Evolutionary conservation across 768 basidiomycete genomes (phyloP).

Genomic region (Suillus ampliporus): DNA sequence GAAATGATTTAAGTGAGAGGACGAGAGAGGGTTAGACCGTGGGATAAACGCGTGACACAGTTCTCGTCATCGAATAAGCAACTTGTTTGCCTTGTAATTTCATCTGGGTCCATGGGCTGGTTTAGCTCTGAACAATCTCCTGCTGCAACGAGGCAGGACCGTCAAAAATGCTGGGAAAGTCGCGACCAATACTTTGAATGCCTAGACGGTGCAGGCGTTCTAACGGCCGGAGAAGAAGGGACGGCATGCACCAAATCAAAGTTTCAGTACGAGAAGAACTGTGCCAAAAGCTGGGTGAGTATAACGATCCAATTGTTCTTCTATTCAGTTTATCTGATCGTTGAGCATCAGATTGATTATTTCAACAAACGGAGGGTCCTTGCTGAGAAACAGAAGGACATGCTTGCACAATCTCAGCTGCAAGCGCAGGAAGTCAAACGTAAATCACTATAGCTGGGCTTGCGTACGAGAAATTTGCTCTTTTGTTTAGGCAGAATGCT

Average conservation of each 20-base stretch:
- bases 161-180: constrained; percentile 84
- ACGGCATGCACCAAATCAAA: constrained; percentile 62
- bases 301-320: background rate
- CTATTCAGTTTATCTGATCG: constrained; percentile 1
- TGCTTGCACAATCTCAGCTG: constrained; percentile 54
- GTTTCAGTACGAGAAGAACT: constrained; percentile 67
- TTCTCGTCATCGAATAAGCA: background rate
- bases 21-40: constrained; percentile 3
- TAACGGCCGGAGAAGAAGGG: constrained; percentile 77
- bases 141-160: constrained; percentile 61
- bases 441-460: constrained; percentile 14
- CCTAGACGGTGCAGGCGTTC: constrained; percentile 69
- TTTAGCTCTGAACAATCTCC: constrained; percentile 49
- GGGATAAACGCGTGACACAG: constrained; percentile 7
- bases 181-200: constrained; percentile 88
- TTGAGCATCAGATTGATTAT: constrained; percentile 76
- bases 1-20: background rate
- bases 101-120: constrained; percentile 39
- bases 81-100: background rate
- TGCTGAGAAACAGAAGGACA: constrained; percentile 77
- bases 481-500: background rate
- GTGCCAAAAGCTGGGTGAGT: constrained; percentile 91
- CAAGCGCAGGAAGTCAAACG: constrained; percentile 42
- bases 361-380: constrained; percentile 91
- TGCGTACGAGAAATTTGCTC: background rate